Base-by-base conservation (phyloP, 2,329 filamentous ascomycete genomes). In the Nemania sp. region DNA sequence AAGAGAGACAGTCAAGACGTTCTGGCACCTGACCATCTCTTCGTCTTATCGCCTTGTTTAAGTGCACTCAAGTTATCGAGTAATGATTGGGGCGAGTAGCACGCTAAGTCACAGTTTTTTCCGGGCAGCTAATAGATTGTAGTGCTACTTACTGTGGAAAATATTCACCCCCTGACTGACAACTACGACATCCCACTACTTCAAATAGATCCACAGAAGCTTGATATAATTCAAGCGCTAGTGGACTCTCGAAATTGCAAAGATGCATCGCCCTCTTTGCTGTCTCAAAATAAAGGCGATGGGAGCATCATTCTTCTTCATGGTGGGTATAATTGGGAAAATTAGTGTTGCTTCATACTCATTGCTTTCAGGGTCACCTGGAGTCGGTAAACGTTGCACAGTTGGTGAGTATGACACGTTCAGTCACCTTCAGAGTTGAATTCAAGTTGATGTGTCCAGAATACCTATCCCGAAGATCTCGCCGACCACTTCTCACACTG, bases 111-210 rank as follows among this genome's bases (percentile, higher is more conserved):
- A 15, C 24, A 45, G 2, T 15, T 47, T 24, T 35, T 27, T n/a
- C 1, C 2, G 24, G 5, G 3, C 2, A 52, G 26, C 24, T 64
- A 5, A 64, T 15, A 35, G 5, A 3, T 6, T 26, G 6, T 59
- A 64, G 62, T 47, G 10, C 54, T n/a, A 26, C 53, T 64, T 15
- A 64, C 22, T 3, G 54, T 45, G 6, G 62, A 58, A 26, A 58
- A 54, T 38, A 54, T 59, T 54, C 47, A 24, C 35, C 54, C 54
- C 24, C 32, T 64, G 18, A 24, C 6, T 24, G 13, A 32, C 11
- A 1, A 10, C 35, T 2, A 47, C 15, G 11, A 53, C 3, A 24
- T 2, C 5, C 11, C n/a, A 2, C 5, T 11, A 22, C 54, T 32
- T 20, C 20, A 52, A 10, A 20, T 64, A 0, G 45, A 41, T 11